Base-by-base conservation (phyloP, 2,329 filamentous ascomycete genomes). In the Diaporthe destruens region DNA sequence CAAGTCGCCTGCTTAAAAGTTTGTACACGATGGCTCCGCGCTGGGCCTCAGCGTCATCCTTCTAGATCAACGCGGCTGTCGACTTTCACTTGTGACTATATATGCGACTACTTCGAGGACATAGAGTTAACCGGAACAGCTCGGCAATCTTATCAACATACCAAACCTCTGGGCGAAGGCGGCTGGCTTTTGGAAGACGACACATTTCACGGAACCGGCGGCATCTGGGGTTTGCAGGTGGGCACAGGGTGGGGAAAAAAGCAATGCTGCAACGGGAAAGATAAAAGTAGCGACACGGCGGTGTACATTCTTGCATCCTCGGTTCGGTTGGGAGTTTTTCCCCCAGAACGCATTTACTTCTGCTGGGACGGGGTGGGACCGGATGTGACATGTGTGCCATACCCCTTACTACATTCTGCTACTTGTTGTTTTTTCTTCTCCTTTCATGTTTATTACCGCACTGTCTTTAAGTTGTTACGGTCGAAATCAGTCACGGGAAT, bases 1-100 rank as follows among this genome's bases (percentile, higher is more conserved):
- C 86, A 90, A 90, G 83, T 90, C 88, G 54, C 88, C 89, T 53
- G 88, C 88, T 70, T 90, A 88, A 83, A 77, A 77, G n/a, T 53
- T 47, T 63, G 68, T 67, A 69, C 72, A 69, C 51, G 71, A 72
- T n/a, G 63, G 47, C 65, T 54, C 54, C 55, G 66, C 25, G 39
- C 25, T 61, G 47, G 44, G 54, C 51, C 61, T 71, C 69, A 67
- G 63, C 69, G 59, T 71, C 34, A 57, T 71, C 68, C 53, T 57
- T 67, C 61, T 73, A 55, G 61, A 59, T 59, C 53, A 65, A 61
- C 49, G 53, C 56, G 51, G 56, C 68, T 61, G 68, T 70, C 68
- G 68, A 54, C 61, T 68, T 69, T 71, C 69, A 65, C 71, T 61
- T 71, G 65, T 76, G 72, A 69, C 71, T 73, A 73, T 73, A 73